phyloP scores from a whole-genome alignment of 495 filamentous ascomycete genomes.

The Hypoxylon trugodes region DNA sequence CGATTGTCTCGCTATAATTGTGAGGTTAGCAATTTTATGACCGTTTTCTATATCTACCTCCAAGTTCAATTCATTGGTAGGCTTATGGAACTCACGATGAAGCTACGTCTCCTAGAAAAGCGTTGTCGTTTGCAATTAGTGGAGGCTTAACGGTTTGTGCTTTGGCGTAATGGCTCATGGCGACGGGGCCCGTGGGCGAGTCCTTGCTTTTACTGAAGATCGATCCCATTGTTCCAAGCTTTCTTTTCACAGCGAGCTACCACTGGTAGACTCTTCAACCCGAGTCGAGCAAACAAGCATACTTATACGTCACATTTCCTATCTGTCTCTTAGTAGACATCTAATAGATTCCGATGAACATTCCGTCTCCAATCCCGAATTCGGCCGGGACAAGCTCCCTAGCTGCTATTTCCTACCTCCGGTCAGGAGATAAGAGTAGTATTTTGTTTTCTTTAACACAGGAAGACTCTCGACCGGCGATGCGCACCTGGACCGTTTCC shows the following conservation, averaged over 20 bases:
- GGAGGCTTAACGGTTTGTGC: slow-evolving; percentile 74
- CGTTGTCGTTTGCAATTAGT: slow-evolving; percentile 78
- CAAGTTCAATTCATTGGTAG: not conserved
- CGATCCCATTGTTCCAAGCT: slow-evolving; percentile 42
- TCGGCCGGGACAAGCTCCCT: slow-evolving; percentile 28
- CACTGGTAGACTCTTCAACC: not conserved
- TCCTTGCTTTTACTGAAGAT: slow-evolving; percentile 49
- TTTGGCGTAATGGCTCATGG: slow-evolving; percentile 64
- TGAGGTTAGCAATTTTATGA: slow-evolving; percentile 2
- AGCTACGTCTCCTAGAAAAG: slow-evolving; percentile 72
- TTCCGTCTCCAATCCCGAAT: slow-evolving; percentile 24
- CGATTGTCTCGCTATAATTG: slow-evolving; percentile 61
- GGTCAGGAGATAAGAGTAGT: slow-evolving; percentile 41
- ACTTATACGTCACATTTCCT: slow-evolving; percentile 2
- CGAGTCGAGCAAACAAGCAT: not conserved
- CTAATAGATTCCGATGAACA: not conserved
- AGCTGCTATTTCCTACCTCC: slow-evolving; percentile 24
- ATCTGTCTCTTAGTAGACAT: not conserved
- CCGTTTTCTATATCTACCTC: not conserved
- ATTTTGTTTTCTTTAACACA: slow-evolving; percentile 15
- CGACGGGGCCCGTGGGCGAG: slow-evolving; percentile 27
- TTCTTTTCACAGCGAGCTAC: not conserved
- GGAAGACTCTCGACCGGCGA: slow-evolving; percentile 8
- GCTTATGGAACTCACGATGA: slow-evolving; percentile 55
- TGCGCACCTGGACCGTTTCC: slow-evolving; percentile 23